These are phyloP conservation scores for Diplocarpon rosae DNA, from an alignment of 2,329 filamentous ascomycete species.

Conservation along the genomic window DNA sequence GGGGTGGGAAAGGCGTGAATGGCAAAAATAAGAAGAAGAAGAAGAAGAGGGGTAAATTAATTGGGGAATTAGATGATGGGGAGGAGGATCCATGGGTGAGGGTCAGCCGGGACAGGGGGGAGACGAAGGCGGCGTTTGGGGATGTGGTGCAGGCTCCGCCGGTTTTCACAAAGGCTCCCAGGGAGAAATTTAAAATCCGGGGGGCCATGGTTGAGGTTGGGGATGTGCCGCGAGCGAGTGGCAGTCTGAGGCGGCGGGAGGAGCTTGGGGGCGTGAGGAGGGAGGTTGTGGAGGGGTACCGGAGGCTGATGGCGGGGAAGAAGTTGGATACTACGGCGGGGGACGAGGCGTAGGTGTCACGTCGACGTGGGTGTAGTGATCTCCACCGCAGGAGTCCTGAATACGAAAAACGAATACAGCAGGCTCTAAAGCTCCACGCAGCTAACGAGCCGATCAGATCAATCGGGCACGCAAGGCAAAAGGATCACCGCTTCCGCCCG, in stretches of 20 bases:
- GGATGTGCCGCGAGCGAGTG: conserved; percentile 57
- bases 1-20: conserved; percentile 33
- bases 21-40: conserved; percentile 28
- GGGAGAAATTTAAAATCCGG: conserved; percentile 33
- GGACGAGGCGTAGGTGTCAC: neutral
- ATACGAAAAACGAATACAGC: too few relatives aligned
- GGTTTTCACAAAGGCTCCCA: conserved; percentile 24
- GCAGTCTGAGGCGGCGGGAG: conserved; percentile 61
- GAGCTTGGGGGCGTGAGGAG: conserved; percentile 59
- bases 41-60: conserved; percentile 23
- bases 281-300: conserved; percentile 64
- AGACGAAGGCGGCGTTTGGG: conserved; percentile 28
- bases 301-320: conserved; percentile 51
- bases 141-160: conserved; percentile 28
- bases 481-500: too few relatives aligned
- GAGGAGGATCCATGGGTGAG: conserved; percentile 28
- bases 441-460: too few relatives aligned
- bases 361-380: too few relatives aligned
- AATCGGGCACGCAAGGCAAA: too few relatives aligned
- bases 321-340: neutral
- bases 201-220: conserved; percentile 56
- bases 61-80: conserved; percentile 31
- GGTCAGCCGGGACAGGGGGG: conserved; percentile 22
- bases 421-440: too few relatives aligned
- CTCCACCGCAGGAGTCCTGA: too few relatives aligned